Evolutionary conservation across 2,329 filamentous ascomycete genomes (phyloP).

Genomic region (Fusarium verrucosum): DNA sequence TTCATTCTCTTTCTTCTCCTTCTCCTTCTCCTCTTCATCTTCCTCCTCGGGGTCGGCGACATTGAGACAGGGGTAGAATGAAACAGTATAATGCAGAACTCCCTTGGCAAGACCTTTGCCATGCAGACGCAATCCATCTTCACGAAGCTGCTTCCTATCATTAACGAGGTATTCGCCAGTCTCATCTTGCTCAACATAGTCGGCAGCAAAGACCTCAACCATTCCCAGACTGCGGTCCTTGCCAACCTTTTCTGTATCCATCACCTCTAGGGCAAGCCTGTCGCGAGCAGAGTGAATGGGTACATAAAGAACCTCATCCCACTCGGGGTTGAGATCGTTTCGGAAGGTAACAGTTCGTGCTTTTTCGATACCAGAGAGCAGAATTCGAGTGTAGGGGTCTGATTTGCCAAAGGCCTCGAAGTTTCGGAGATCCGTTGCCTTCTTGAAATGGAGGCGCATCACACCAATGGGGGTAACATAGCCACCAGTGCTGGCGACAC

Average conservation of each 20-base stretch:
- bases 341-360: slow-evolving; percentile 93
- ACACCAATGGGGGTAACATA: slow-evolving; percentile 95
- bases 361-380: slow-evolving; percentile 90
- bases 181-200: slow-evolving; percentile 82
- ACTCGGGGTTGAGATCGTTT: slow-evolving; percentile 94
- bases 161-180: slow-evolving; percentile 83
- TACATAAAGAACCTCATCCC: slow-evolving; percentile 94
- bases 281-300: slow-evolving; percentile 88
- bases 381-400: slow-evolving; percentile 89
- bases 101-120: slow-evolving; percentile 81
- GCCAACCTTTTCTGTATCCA: slow-evolving; percentile 93
- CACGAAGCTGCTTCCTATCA: slow-evolving; percentile 74
- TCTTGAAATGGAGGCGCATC: slow-evolving; percentile 91
- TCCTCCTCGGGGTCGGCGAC: slow-evolving; percentile 91
- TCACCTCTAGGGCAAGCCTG: slow-evolving; percentile 87
- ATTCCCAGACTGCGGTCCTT: slow-evolving; percentile 89
- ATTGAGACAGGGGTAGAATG: slow-evolving; percentile 91
- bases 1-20: slow-evolving; percentile 47
- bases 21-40: slow-evolving; percentile 72
- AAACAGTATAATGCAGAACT: slow-evolving; percentile 78
- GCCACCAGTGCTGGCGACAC: slow-evolving; percentile 81
- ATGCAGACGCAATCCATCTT: slow-evolving; percentile 77
- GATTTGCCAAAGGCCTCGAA: slow-evolving; percentile 96
- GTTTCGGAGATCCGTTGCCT: slow-evolving; percentile 84
- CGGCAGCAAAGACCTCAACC: slow-evolving; percentile 77